A percentile compares a stretch with the other conserved stretches of the same genome.
Conservation (phyloP, 495 filamentous ascomycete species). For the Aspergillus steynii region DNA sequence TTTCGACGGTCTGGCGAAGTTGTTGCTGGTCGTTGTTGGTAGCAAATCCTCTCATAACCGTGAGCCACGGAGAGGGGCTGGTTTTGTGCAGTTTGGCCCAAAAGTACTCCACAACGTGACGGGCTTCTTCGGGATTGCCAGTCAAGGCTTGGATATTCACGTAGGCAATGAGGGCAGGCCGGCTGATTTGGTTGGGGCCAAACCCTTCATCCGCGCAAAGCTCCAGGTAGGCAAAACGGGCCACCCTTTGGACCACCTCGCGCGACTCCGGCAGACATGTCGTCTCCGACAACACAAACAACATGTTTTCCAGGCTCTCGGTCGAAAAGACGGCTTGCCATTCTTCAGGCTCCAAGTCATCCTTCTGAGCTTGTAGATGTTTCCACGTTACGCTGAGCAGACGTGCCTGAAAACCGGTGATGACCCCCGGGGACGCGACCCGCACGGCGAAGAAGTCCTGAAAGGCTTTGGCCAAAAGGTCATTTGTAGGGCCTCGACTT, state of each 20-base stretch:
- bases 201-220: conserved; percentile 44
- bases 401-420: conserved; percentile 67
- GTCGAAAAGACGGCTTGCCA: conserved; percentile 45
- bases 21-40: conserved; percentile 56
- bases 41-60: conserved; percentile 66
- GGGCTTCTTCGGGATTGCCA: conserved; percentile 60
- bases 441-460: conserved; percentile 62
- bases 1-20: conserved; percentile 31
- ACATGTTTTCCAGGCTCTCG: conserved; percentile 50
- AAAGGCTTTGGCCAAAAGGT: conserved; percentile 64
- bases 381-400: conserved; percentile 57
- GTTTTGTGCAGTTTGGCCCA: conserved; percentile 33
- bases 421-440: conserved; percentile 38
- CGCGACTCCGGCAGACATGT: conserved; percentile 38
- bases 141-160: conserved; percentile 58
- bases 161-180: conserved; percentile 48
- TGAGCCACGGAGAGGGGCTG: conserved; percentile 53
- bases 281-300: conserved; percentile 40
- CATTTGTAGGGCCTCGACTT: conserved; percentile 55
- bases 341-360: conserved; percentile 36
- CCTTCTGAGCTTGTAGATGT: conserved; percentile 50
- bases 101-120: conserved; percentile 48
- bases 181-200: conserved; percentile 34
- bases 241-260: conserved; percentile 47
- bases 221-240: conserved; percentile 57